Evolutionary conservation across 2,329 filamentous ascomycete genomes (phyloP).

Genomic region (Xylaria sp.): DNA sequence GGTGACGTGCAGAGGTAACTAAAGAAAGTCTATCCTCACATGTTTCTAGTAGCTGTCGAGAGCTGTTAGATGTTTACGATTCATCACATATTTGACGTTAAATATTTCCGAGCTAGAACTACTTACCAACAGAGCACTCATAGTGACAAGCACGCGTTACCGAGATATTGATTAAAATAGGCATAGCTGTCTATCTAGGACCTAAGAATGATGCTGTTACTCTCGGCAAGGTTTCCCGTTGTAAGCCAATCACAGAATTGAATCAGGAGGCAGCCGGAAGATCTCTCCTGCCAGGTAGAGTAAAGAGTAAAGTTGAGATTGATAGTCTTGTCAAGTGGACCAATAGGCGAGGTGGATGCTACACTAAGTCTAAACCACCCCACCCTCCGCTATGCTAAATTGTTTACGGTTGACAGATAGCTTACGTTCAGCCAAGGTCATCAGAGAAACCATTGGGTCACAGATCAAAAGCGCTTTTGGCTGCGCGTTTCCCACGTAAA

Average conservation of each 20-base stretch:
- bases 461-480: background rate
- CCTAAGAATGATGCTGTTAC: background rate
- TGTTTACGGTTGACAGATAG: background rate
- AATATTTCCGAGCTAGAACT: too few relatives aligned
- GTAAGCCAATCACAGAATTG: background rate
- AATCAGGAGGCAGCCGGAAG: constrained; percentile 15
- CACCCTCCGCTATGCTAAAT: background rate
- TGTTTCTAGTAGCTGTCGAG: background rate
- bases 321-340: background rate
- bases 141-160: too few relatives aligned
- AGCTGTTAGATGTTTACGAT: too few relatives aligned
- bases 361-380: background rate
- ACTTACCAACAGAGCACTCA: too few relatives aligned
- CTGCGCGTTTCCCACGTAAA: background rate
- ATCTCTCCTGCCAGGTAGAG: background rate
- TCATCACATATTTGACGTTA: too few relatives aligned
- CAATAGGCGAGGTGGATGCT: background rate
- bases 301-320: background rate
- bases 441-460: background rate
- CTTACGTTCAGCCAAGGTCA: background rate
- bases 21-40: too few relatives aligned
- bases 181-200: too few relatives aligned
- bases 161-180: too few relatives aligned
- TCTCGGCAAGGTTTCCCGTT: constrained; percentile 9
- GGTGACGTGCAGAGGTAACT: too few relatives aligned